Conservation (phyloP, 1,284 basidiomycete genomes). For the Leccinum solheimii region DNA sequence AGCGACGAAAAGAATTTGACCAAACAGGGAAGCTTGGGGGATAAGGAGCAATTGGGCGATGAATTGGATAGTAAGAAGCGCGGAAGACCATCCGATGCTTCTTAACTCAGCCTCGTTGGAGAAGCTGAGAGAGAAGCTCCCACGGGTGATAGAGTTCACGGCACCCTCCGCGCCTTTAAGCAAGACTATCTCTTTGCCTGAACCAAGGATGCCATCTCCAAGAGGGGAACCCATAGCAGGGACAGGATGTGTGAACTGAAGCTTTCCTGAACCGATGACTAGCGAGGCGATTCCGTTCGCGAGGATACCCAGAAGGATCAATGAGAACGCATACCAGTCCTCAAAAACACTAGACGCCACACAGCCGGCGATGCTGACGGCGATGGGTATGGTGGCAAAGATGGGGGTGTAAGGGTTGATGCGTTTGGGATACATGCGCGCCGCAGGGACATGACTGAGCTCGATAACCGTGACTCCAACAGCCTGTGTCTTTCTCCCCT, state of each 20-base stretch:
- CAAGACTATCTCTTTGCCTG: constrained; percentile 25
- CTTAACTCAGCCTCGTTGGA: constrained; percentile 20
- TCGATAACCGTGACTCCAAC: constrained; percentile 30
- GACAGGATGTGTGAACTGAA: constrained; percentile 29
- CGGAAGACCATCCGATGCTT: constrained; percentile 30
- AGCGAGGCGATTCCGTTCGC: constrained; percentile 31
- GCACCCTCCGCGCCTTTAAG: constrained; percentile 31
- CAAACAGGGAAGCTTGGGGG: constrained; percentile 34
- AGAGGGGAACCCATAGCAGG: constrained; percentile 28
- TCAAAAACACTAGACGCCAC: constrained; percentile 21
- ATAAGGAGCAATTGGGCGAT: constrained; percentile 33
- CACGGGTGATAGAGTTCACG: constrained; percentile 33
- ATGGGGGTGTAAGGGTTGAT: constrained; percentile 23
- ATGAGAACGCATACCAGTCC: constrained; percentile 32
- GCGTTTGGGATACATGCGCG: constrained; percentile 21
- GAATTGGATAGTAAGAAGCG: constrained; percentile 33
- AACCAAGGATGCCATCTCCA: constrained; percentile 29
- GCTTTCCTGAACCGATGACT: constrained; percentile 32
- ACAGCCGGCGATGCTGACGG: constrained; percentile 27
- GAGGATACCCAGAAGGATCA: constrained; percentile 36
- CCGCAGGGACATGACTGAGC: constrained; percentile 18
- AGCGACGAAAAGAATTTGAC: constrained; percentile 35
- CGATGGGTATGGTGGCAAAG: constrained; percentile 32
- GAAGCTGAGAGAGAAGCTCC: constrained; percentile 31
- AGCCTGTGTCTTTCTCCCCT: constrained; percentile 27